Base-by-base conservation (phyloP, 1,284 basidiomycete species). In the Athelia psychrophila region DNA sequence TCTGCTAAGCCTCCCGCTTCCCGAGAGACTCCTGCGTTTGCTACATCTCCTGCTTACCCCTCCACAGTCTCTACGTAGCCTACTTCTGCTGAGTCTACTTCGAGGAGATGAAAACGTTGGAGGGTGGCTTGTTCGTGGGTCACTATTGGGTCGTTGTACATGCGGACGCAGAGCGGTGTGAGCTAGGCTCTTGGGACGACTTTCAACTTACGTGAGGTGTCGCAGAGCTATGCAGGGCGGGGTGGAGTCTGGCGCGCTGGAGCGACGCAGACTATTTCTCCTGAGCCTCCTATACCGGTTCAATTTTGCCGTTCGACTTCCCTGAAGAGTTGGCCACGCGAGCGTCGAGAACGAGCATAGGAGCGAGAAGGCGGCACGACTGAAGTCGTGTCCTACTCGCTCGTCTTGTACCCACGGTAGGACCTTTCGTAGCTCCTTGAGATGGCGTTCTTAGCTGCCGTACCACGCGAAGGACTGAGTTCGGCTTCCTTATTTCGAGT, bases 221-320 rank as follows among this genome's bases (percentile, higher is more conserved):
- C 98, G 76, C 98, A 98, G 32, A 99, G 73, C 65, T 98, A 93
- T 2, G 93, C 91, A 20, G 98, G 74, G 9, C 99, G 98, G 91
- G 61, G 94, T 95, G 2, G 91, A 92, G 65, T 98, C 95, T 47
- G 98, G 77, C 3, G 92, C 76, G 48, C 90, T 89, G 0, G 91
- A 84, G 64, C 91, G 88, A n/a, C 88, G 82, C 1, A 92, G 84
- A 47, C 97, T 91, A 42, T 89, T 89, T 49, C 89, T 81, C 49
- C 97, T 83, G 50, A 98, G n/a, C n/a, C n/a, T n/a, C n/a, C n/a
- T 81, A 44, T 97, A 77, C 2, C 71, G 79, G 2, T 92, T 93
- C 42, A 98, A 66, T 1, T 83, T 85, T 0, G 87, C 82, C 0
- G 93, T 93, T 2, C 98, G 89, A 60, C 96, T 92, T 88, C 51